Evolutionary conservation across 2,329 filamentous ascomycete species (phyloP), one percentile per base, ranked within the genome.

Genomic region (Penicillium sp.): DNA sequence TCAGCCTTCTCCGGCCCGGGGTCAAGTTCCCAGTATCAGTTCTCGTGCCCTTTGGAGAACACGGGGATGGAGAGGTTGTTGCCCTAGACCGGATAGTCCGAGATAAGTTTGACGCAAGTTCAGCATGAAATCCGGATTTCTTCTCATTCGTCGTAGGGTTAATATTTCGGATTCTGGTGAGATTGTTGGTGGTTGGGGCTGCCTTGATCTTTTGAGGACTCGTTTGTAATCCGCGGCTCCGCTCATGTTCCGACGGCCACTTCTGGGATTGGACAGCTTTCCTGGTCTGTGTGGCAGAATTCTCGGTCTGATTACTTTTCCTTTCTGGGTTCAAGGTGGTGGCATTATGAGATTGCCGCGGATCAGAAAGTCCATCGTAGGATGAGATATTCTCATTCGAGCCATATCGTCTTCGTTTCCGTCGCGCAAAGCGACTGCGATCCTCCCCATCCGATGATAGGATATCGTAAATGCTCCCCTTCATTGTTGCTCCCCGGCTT

Each of bases 1-100:
- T 54, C 21, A 68, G 41, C 36, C 65, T 60, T 40, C 50, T 62
- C 26, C 65, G 59, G 10, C 47, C 45, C 14, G 52, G 51, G n/a
- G 54, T 55, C 19, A 34, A 27, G 18, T 39, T 51, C 20, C 34
- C 42, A 26, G 34, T 19, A 14, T 18, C 27, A 19, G 20, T 14
- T 23, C 29, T 29, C 31, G 27, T 33, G 13, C 15, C 21, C 3
- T 25, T 33, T 16, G 13, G 38, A 4, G 29, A 19, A 17, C 29
- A 36, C 16, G 42, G 17, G 6, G 36, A 32, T 10, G 8, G 9
- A 17, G 37, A n/a, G 13, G 31, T 9, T 15, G 10, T 39, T 11
- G 28, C n/a, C n/a, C 20, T 34, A 28, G 8, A 2, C 16, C 18
- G 7, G 7, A 23, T 37, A 16, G 16, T 17, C n/a, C 13, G 16